These are phyloP conservation scores for Pichia sp. DNA, from an alignment of 1,139 yeast genomes.

Conservation along the genomic window DNA sequence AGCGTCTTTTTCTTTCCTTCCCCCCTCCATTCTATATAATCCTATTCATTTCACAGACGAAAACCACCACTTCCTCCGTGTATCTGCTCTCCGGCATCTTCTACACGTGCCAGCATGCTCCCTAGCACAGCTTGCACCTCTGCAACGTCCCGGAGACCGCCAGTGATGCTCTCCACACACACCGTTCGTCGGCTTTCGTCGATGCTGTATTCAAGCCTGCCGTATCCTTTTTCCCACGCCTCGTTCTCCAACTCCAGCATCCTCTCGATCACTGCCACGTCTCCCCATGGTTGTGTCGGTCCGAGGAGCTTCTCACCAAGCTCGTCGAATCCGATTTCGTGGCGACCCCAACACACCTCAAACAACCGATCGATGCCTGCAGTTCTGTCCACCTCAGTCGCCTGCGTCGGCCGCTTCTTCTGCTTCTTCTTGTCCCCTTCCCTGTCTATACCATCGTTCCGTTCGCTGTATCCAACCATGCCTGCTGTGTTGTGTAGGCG, in stretches of 20 bases:
- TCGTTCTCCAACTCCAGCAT: neutral
- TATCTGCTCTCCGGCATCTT: neutral
- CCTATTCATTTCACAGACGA: neutral
- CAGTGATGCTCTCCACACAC: neutral
- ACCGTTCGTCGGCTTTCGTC: neutral
- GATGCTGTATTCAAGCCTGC: neutral
- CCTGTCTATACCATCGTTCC: neutral
- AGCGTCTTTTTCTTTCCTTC: neutral
- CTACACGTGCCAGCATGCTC: neutral
- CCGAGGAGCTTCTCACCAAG: neutral
- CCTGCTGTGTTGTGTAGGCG: neutral
- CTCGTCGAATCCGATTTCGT: conserved; percentile 5
- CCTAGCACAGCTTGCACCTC: neutral
- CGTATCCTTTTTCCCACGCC: neutral
- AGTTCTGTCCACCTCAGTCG: neutral
- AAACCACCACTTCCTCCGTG: neutral
- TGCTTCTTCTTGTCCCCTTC: neutral
- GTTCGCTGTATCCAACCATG: neutral
- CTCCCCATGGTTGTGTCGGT: neutral
- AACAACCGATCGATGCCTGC: neutral
- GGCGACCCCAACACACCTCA: conserved; percentile 4
- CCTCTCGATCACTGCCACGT: neutral
- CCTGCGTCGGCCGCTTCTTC: neutral
- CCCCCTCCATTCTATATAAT: neutral
- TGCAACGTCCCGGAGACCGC: neutral